phyloP scores from a whole-genome alignment of 441 rosid genomes.

The Codiaeum variegatum region DNA sequence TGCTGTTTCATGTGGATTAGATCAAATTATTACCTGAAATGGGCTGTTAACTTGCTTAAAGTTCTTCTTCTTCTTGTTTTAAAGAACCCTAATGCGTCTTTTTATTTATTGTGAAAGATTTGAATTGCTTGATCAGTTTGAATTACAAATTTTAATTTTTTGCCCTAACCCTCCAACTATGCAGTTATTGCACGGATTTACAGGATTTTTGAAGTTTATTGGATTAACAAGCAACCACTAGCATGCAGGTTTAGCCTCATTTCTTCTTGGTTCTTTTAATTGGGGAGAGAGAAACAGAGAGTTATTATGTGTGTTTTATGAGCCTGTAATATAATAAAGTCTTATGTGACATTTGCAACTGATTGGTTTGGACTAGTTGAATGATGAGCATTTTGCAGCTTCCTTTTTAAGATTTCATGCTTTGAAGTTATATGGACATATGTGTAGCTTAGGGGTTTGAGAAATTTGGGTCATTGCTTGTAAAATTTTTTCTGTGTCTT shows the following conservation, averaged over 20 bases:
- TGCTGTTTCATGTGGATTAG: not conserved
- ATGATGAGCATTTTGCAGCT: not conserved
- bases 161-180: not conserved
- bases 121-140: not conserved
- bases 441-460: not conserved
- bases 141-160: not conserved
- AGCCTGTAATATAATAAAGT: not conserved
- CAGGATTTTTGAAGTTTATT: not conserved
- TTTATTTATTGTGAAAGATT: not conserved
- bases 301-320: not conserved
- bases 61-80: not conserved
- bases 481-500: not conserved
- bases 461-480: not conserved
- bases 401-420: not conserved
- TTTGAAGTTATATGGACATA: not conserved
- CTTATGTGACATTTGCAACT: not conserved
- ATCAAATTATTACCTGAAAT: no score
- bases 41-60: not conserved
- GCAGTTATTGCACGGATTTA: conserved; percentile 8
- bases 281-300: not conserved
- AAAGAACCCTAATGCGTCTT: not conserved
- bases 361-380: not conserved
- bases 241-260: conserved; percentile 39
- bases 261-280: not conserved
- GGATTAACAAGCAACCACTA: conserved; percentile 17